Base-by-base conservation (phyloP, 2,329 filamentous ascomycete genomes). In the Didymella glomerata region DNA sequence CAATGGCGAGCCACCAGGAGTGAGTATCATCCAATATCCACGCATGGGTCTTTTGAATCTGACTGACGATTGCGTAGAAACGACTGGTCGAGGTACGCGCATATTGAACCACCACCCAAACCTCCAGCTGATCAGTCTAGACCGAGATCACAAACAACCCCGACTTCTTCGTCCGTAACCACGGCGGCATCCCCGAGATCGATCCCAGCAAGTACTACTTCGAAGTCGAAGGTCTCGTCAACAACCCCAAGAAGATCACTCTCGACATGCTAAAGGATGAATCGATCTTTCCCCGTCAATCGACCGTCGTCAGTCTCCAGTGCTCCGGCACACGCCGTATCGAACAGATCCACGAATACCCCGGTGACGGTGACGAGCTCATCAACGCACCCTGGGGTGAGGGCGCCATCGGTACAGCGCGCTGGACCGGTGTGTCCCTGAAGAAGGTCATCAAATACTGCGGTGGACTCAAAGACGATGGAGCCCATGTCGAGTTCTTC, bases 381-480 rank as follows among this genome's bases (percentile, higher is more conserved):
- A 68, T 77, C 62, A 76, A 77, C 34, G 74, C 76, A 0, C 76
- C 75, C 3, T 77, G 74, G 76, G 74, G 68, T 27, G 79, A 81
- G 62, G 88, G 88, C 16, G 89, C 88, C 1, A 91, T 91, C 38
- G 85, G 87, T 1, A 90, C 87, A 0, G 87, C 88, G 0, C 75
- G 78, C 4, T 91, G 86, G 71, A 84, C 82, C 0, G 88, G 89
- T 2, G 83, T 90, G 8, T 86, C 83, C 27, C 78, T 91, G 14
- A 90, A 90, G 69, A 89, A 88, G 65, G 80, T 91, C 1, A 87
- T 92, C 73, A 90, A 91, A 64, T 77, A 86, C 58, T 91, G 89
- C 59, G 89, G 88, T 2, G 89, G 88, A 0, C 75, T 90, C 2
- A 71, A 78, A 24, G 76, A 81, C 0, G 77, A 79, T 1, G 86